Conservation (phyloP, 441 rosid genomes). For the Oxalis stricta region DNA sequence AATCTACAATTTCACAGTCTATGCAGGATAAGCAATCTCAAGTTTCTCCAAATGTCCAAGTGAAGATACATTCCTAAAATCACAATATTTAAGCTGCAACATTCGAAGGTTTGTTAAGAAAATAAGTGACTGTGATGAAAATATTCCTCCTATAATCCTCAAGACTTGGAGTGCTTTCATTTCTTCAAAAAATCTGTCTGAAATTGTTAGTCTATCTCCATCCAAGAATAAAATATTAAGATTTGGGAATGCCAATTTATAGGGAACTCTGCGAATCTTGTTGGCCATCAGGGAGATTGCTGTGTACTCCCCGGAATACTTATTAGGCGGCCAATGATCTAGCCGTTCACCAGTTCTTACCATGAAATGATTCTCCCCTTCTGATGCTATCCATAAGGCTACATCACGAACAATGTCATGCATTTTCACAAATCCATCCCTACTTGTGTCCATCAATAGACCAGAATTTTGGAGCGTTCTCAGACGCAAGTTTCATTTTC, state of each 20-base stretch:
- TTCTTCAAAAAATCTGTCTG: not conserved
- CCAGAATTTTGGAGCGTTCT: conserved; percentile 1
- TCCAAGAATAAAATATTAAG: conserved; percentile 8
- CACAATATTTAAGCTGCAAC: conserved; percentile 5
- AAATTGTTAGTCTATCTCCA: not conserved
- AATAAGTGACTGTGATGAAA: conserved; percentile 1
- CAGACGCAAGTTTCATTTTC: not conserved
- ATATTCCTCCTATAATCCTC: not conserved
- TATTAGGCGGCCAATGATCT: not conserved
- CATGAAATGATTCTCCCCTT: not conserved
- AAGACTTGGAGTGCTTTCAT: conserved; percentile 2
- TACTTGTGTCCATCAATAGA: conserved; percentile 7
- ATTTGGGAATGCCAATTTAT: not conserved
- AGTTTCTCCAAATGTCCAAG: conserved; percentile 3
- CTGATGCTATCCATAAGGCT: not conserved
- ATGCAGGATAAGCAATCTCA: conserved; percentile 6
- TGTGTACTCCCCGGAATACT: not conserved
- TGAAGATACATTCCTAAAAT: not conserved
- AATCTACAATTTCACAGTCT: not conserved
- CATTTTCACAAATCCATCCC: conserved; percentile 7
- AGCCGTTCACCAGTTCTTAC: not conserved
- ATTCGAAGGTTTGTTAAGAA: conserved; percentile 3
- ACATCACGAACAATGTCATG: conserved; percentile 11
- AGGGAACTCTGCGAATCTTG: not conserved
- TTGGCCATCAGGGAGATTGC: conserved; percentile 4